Evolutionary conservation across 2,329 filamentous ascomycete species (phyloP).

Genomic region (Rhinocladiella mackenziei): DNA sequence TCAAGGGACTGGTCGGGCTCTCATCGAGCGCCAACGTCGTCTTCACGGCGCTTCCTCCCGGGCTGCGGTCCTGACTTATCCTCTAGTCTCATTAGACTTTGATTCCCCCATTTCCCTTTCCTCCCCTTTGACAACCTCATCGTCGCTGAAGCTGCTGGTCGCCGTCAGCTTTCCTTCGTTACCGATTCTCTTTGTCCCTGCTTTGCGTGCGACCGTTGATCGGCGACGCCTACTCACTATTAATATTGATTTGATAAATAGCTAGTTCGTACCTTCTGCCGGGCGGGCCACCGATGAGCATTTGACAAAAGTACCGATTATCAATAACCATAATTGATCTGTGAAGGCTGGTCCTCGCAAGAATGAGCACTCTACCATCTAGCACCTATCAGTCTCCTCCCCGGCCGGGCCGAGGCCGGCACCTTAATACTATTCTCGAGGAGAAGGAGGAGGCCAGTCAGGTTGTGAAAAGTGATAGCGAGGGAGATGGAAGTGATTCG

Average conservation of each 20-base stretch:
- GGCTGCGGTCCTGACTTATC: constrained; percentile 4
- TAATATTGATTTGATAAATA: constrained; percentile 18
- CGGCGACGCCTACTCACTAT: constrained; percentile 18
- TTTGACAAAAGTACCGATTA: constrained; percentile 3
- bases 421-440: constrained; percentile 64
- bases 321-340: too few relatives aligned
- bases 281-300: constrained; percentile 10
- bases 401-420: constrained; percentile 56
- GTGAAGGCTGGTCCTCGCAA: constrained; percentile 23
- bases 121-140: constrained; percentile 12
- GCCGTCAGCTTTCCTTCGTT: constrained; percentile 24
- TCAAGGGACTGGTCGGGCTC: constrained; percentile 8
- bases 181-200: constrained; percentile 4
- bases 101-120: constrained; percentile 5
- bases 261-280: constrained; percentile 3
- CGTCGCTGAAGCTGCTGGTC: constrained; percentile 26
- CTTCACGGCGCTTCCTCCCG: constrained; percentile 21
- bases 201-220: constrained; percentile 20
- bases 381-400: constrained; percentile 50
- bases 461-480: constrained; percentile 34
- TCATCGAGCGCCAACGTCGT: constrained; percentile 16
- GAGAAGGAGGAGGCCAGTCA: constrained; percentile 41
- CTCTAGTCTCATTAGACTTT: constrained; percentile 15
- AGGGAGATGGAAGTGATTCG: constrained; percentile 39
- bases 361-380: constrained; percentile 43